A percentile compares a stretch with the other conserved stretches of the same genome.
Evolutionary conservation across 371 early-diverging fungal genomes (phyloP).

Genomic region (Lichtheimia corymbifera): DNA sequence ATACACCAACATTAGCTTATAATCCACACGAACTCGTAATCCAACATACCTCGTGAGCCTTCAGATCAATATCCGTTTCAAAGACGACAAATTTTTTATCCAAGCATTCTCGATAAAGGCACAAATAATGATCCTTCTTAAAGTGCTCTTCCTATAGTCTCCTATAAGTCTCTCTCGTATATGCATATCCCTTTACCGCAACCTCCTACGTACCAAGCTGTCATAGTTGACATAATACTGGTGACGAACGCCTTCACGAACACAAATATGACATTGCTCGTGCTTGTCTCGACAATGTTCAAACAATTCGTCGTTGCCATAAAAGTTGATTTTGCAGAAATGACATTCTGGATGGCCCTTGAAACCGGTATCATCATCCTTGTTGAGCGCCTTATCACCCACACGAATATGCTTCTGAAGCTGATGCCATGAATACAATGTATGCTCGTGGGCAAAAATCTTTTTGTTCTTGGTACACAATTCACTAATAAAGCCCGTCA

Average conservation of each 20-base stretch:
- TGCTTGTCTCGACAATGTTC: slow-evolving; percentile 93
- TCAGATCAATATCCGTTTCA: slow-evolving; percentile 85
- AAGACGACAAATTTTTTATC: slow-evolving; percentile 98
- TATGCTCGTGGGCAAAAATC: slow-evolving; percentile 89
- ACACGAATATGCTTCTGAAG: slow-evolving; percentile 71
- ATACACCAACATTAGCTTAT: background rate
- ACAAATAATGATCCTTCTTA: slow-evolving; percentile 78
- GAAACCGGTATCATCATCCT: slow-evolving; percentile 78
- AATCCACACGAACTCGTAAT: background rate
- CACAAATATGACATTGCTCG: slow-evolving; percentile 93
- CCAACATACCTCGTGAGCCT: slow-evolving; percentile 70
- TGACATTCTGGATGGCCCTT: slow-evolving; percentile 92
- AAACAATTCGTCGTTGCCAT: slow-evolving; percentile 87
- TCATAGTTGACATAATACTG: slow-evolving; percentile 85
- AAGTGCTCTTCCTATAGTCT: slow-evolving; percentile 79
- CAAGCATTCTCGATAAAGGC: slow-evolving; percentile 79
- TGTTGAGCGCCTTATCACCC: slow-evolving; percentile 60
- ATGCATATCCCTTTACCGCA: background rate
- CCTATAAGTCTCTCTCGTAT: background rate
- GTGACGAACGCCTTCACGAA: slow-evolving; percentile 71
- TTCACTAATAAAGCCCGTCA: slow-evolving; percentile 54
- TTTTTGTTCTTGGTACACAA: slow-evolving; percentile 87
- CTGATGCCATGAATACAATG: slow-evolving; percentile 69
- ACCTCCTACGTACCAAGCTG: slow-evolving; percentile 59
- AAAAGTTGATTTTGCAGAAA: slow-evolving; percentile 84